phyloP scores from a whole-genome alignment of 2,329 filamentous ascomycete genomes.

The Xylariales sp. region DNA sequence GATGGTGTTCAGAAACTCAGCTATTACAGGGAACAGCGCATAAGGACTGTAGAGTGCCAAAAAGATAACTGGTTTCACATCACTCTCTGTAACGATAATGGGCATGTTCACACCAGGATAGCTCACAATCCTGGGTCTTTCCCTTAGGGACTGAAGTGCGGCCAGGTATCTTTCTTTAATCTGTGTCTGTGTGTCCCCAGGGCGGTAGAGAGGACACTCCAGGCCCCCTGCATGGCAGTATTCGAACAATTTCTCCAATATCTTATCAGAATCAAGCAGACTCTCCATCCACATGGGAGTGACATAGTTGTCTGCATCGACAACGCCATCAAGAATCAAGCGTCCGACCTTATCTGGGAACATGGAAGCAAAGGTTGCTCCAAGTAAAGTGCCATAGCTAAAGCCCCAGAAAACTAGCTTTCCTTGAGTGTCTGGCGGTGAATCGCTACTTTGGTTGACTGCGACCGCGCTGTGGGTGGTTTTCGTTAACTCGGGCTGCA shows the following conservation, averaged over 20 bases:
- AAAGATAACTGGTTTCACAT: conserved; percentile 32
- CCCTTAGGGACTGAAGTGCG: conserved; percentile 26
- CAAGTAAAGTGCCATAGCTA: conserved; percentile 34
- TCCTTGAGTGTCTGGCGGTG: conserved; percentile 16
- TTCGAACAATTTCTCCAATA: conserved; percentile 39
- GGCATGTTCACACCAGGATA: conserved; percentile 23
- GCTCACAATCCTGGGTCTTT: conserved; percentile 27
- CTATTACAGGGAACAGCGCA: conserved; percentile 25
- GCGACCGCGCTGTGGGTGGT: conserved; percentile 1
- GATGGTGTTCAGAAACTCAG: conserved; percentile 25
- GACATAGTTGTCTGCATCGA: conserved; percentile 37
- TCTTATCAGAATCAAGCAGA: conserved; percentile 39
- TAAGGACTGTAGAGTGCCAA: conserved; percentile 27
- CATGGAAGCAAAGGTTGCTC: conserved; percentile 34
- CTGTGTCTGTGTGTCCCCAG: conserved; percentile 26
- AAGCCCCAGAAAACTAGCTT: conserved; percentile 34
- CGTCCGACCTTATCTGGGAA: conserved; percentile 37
- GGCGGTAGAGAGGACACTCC: conserved; percentile 32
- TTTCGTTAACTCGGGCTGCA: conserved; percentile 7
- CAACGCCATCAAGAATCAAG: conserved; percentile 33
- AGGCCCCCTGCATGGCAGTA: conserved; percentile 40
- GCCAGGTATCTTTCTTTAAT: conserved; percentile 23
- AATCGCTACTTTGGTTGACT: conserved; percentile 8
- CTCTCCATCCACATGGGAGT: conserved; percentile 32
- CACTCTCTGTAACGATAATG: conserved; percentile 29